Percentiles rank a stretch among this genome's conserved stretches.
Evolutionary conservation across 2,329 filamentous ascomycete species (phyloP).

Genomic region (Pseudocercospora eumusae): DNA sequence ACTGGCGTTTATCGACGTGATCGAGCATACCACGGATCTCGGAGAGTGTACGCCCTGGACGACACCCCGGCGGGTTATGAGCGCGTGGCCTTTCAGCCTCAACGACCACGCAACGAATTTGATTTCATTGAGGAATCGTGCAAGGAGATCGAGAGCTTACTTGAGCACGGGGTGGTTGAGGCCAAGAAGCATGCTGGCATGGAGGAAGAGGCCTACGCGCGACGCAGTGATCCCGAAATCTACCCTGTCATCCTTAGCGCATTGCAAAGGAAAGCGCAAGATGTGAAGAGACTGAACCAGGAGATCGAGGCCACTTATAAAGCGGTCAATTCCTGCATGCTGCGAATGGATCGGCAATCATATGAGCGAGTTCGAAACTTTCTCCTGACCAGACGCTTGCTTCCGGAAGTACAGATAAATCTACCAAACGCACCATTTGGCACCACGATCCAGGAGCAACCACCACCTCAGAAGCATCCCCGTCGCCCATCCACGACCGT

Average conservation of each 20-base stretch:
- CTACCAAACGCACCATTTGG: constrained; percentile 11
- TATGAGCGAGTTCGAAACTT: constrained; percentile 14
- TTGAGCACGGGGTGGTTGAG: constrained; percentile 14
- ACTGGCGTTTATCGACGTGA: constrained; percentile 4
- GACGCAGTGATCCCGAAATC: constrained; percentile 18
- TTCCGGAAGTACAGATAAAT: constrained; percentile 21
- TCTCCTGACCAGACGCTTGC: constrained; percentile 14
- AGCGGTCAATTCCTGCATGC: constrained; percentile 19
- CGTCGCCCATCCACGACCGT: not conserved
- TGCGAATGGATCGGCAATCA: constrained; percentile 15
- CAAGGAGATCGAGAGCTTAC: constrained; percentile 20
- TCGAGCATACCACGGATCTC: not conserved
- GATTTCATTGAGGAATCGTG: constrained; percentile 24
- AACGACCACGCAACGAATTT: constrained; percentile 14
- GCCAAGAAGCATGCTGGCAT: constrained; percentile 20
- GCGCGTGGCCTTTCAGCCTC: not conserved
- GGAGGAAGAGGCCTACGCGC: constrained; percentile 21
- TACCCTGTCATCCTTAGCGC: constrained; percentile 17
- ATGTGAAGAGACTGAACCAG: constrained; percentile 11
- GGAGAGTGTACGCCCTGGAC: not conserved
- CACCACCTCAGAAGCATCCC: not conserved
- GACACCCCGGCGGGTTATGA: not conserved
- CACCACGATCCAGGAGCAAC: constrained; percentile 7
- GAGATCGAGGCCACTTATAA: constrained; percentile 17
- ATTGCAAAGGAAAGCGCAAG: constrained; percentile 21